phyloP scores from a whole-genome alignment of 148 eudicot genomes.

The Rhododendron ovatum region DNA sequence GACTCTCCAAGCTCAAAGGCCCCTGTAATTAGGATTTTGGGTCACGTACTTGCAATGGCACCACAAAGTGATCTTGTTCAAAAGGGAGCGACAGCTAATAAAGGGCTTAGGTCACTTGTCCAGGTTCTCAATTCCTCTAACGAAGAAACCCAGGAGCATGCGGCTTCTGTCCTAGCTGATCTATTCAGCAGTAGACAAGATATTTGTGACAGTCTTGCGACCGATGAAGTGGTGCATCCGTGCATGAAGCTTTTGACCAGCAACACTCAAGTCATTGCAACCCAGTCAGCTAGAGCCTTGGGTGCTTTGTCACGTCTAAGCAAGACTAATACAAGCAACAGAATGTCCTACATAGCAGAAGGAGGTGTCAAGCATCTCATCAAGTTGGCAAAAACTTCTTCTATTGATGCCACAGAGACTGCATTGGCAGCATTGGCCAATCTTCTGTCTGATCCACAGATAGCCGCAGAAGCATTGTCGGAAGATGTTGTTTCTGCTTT shows the following conservation, averaged over 20 bases:
- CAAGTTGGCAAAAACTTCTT: conserved; percentile 73
- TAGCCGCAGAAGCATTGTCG: conserved; percentile 68
- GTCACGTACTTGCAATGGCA: conserved; percentile 66
- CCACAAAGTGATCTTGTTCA: conserved; percentile 54
- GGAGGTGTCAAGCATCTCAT: conserved; percentile 74
- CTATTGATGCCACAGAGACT: conserved; percentile 65
- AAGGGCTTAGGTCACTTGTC: conserved; percentile 67
- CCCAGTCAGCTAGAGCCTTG: conserved; percentile 79
- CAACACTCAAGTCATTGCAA: conserved; percentile 63
- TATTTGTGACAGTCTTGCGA: conserved; percentile 68
- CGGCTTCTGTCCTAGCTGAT: conserved; percentile 82
- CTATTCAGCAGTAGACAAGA: conserved; percentile 64
- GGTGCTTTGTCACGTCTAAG: conserved; percentile 68
- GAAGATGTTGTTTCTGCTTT: conserved; percentile 80
- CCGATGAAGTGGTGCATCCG: conserved; percentile 66
- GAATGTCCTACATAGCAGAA: conserved; percentile 57
- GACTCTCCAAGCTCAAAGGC: conserved; percentile 60
- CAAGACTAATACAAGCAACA: conserved; percentile 41
- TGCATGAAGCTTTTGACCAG: conserved; percentile 82
- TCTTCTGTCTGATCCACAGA: conserved; percentile 58
- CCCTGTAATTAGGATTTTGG: conserved; percentile 54
- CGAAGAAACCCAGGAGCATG: conserved; percentile 65
- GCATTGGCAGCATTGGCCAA: conserved; percentile 82
- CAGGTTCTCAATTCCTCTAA: conserved; percentile 59
- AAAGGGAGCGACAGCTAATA: conserved; percentile 54